Percentiles rank a stretch among this genome's conserved stretches.
Evolutionary conservation across 345 rosid genomes (phyloP).

Genomic region (Anastatica hierochuntica): DNA sequence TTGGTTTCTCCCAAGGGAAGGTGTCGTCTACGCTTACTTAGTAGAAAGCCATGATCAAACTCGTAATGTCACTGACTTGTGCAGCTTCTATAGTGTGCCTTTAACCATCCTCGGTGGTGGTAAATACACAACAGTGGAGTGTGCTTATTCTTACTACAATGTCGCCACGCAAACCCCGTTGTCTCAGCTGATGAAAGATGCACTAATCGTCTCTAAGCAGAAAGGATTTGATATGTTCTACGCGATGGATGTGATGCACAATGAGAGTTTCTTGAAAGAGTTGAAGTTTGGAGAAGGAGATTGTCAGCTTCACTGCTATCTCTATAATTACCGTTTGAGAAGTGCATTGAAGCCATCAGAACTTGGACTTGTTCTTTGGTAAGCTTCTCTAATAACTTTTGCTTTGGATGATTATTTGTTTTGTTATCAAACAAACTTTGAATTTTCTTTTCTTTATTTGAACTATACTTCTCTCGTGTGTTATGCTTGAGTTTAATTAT

Average conservation of each 20-base stretch:
- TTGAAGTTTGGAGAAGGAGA: neutral
- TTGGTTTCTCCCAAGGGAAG: constrained; percentile 1
- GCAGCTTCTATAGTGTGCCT: too few relatives aligned
- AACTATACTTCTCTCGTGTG: too few relatives aligned
- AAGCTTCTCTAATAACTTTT: too few relatives aligned
- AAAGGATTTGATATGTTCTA: neutral
- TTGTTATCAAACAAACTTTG: too few relatives aligned
- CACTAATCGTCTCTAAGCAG: neutral
- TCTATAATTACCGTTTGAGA: neutral
- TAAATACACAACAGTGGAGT: neutral
- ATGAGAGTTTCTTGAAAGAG: too few relatives aligned
- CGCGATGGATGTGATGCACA: constrained; percentile 5
- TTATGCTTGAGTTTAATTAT: too few relatives aligned
- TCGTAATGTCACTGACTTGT: too few relatives aligned
- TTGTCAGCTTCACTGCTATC: neutral
- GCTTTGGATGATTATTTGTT: too few relatives aligned
- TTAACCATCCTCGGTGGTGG: neutral
- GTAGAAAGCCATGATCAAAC: neutral
- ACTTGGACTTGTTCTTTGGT: neutral
- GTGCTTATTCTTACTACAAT: constrained; percentile 5
- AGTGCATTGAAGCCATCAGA: constrained; percentile 1
- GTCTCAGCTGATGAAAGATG: constrained; percentile 3
- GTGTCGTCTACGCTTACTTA: neutral
- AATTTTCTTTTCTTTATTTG: too few relatives aligned
- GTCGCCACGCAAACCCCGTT: too few relatives aligned